Percentiles rank a stretch among this genome's conserved stretches.
These are phyloP conservation scores for Pichia sp. DNA, from an alignment of 1,139 yeast species.

Conservation along the genomic window DNA sequence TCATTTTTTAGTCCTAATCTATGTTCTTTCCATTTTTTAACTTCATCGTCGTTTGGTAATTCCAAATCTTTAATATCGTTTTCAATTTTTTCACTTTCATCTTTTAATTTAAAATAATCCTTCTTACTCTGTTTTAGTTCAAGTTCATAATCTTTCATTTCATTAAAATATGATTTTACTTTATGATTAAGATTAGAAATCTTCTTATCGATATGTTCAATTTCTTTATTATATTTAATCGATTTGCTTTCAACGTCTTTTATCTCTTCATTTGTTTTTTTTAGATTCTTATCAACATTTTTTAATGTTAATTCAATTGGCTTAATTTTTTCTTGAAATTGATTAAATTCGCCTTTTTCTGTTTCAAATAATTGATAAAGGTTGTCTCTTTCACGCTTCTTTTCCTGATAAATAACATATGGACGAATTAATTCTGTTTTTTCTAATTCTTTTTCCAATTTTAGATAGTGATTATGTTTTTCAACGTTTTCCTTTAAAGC, in stretches of 20 bases:
- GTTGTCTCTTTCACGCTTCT: conserved; percentile 38
- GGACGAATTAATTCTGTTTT: conserved; percentile 51
- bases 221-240: conserved; percentile 17
- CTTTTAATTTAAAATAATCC: conserved; percentile 24
- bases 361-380: conserved; percentile 39
- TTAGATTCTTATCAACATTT: conserved; percentile 14
- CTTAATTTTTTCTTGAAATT: conserved; percentile 32
- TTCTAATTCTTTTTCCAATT: conserved; percentile 39
- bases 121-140: conserved; percentile 25
- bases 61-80: conserved; percentile 11
- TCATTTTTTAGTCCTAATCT: conserved; percentile 19
- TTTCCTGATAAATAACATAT: conserved; percentile 50
- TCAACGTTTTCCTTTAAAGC: conserved; percentile 27
- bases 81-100: conserved; percentile 20
- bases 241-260: conserved; percentile 11
- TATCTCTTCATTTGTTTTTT: conserved; percentile 14
- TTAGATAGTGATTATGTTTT: conserved; percentile 30
- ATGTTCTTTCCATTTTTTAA: conserved; percentile 22
- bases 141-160: conserved; percentile 26
- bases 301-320: conserved; percentile 32
- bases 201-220: conserved; percentile 26
- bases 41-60: conserved; percentile 14
- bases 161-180: conserved; percentile 18
- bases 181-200: conserved; percentile 15
- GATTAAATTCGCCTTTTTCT: conserved; percentile 13